Evolutionary conservation across 129 eudicot species (phyloP), one percentile per base, ranked within the genome.

Genomic region (Erigeron canadensis): DNA sequence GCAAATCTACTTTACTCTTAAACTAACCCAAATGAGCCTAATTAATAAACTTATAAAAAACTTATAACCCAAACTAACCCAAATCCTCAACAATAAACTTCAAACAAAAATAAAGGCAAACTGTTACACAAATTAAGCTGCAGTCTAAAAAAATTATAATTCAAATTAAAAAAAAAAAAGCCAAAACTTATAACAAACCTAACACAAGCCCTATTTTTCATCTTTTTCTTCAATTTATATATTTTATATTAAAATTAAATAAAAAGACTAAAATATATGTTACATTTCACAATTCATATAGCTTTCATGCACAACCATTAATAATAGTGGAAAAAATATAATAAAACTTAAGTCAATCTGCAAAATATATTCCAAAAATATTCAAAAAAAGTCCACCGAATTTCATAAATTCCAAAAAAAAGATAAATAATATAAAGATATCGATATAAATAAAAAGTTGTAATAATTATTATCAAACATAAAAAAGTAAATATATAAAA

Each of bases 271-370:
- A 42, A 72, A 16, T 45, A 73, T 41, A 6, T 16, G 62, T 73
- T 16, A 66, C 48, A 60, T 61, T 69, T 9, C 81, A 77, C 57
- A 77, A 62, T 77, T 69, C 70, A 59, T 67, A 37, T 63, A 4
- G 12, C 18, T 8, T 75, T 75, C 61, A 57, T 28, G 67, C 19
- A 55, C 67, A 55, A 65, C 2, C 61, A 62, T n/a, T 48, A 28
- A 28, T 28, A 28, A 28, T 28, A 28, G 0, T 28, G 34, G 3
- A 28, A 28, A 28, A 28, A 28, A 28, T 28, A 28, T 28, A 28
- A 28, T 28, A 28, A 28, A 28, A 1, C 3, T 28, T 28, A 28
- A 1, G 34, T 28, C 34, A 28, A 28, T 1, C 34, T 28, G 34
- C 34, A 3, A 28, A 28, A 28, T 28, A 28, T 28, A 28, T 28